Base-by-base conservation (phyloP, 768 basidiomycete species). In the Leucocoprinus sp. region DNA sequence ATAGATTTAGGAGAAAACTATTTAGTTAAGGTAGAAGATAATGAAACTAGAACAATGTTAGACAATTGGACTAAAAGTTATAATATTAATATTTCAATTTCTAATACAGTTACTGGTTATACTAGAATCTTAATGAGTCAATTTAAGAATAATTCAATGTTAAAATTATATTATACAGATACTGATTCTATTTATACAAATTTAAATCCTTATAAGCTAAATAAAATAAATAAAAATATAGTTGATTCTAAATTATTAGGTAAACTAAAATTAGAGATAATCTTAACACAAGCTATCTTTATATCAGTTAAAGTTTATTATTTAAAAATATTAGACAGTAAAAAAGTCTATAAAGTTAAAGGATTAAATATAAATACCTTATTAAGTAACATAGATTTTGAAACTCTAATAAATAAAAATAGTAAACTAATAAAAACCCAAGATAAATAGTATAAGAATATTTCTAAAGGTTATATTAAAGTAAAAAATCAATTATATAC, bases 51-150 rank as follows among this genome's bases (percentile, higher is more conserved):
- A 28, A 41, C n/a, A 47, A 18, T 26, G 21, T 34, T 46, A 36
- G 34, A 42, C 22, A n/a, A n/a, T n/a, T n/a, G n/a, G n/a, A n/a
- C n/a, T 37, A 37, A 34, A 24, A 17, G 37, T 41, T 38, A 40
- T 42, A 47, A 46, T 28, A 42, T 42, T 26, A 46, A 45, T 41
- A 41, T 46, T 8, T 18, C 39, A n/a, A 45, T 45, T n/a, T 33
- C 35, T 19, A 4, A 33, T 4, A 37, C 45, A 7, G 29, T 46
- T 37, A 39, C 45, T 9, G 22, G 22, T 8, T 42, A 29, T 19
- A 11, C n/a, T 42, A 42, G 8, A 45, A 43, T 45, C 19, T 5
- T 23, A 34, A 31, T 43, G 33, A 26, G 14, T 27, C 24, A 49
- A 23, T 43, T 43, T 49, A 43, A 43, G 29, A 43, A 43, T 41